These are phyloP conservation scores for Candida tetrigidarum DNA, from an alignment of 1,139 yeast species.

Conservation along the genomic window DNA sequence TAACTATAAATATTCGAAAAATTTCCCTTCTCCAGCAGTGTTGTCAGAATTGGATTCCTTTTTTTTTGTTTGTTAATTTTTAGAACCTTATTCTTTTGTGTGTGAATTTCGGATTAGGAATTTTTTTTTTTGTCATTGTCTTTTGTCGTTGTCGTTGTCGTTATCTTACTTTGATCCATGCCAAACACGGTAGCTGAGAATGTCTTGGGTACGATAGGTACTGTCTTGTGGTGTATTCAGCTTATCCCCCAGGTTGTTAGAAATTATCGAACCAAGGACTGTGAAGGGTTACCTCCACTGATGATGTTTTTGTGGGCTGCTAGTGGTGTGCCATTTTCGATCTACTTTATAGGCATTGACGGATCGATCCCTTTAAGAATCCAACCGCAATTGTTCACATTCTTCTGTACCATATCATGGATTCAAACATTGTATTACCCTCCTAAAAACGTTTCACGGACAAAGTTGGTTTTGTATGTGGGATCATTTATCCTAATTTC, in stretches of 20 bases:
- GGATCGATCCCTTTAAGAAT: conserved; percentile 78
- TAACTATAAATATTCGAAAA: background rate
- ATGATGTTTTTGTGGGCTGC: conserved; percentile 88
- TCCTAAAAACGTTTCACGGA: conserved; percentile 51
- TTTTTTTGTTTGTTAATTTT: background rate
- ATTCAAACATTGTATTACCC: conserved; percentile 82
- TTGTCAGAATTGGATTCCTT: background rate
- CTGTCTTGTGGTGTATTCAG: conserved; percentile 91
- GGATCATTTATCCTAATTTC: conserved; percentile 44
- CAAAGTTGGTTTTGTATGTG: conserved; percentile 41
- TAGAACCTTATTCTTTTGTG: background rate
- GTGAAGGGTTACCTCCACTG: conserved; percentile 81
- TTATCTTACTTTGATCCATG: too few species aligned
- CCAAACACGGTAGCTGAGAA: conserved; percentile 57
- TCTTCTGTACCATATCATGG: conserved; percentile 72
- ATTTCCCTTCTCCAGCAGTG: background rate
- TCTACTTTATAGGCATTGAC: conserved; percentile 74
- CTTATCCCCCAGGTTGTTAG: conserved; percentile 80
- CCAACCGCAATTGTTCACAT: conserved; percentile 85
- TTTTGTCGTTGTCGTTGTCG: too few species aligned
- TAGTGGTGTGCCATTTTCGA: conserved; percentile 82
- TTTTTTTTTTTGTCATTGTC: background rate
- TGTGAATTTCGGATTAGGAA: background rate
- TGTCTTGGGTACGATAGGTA: conserved; percentile 86
- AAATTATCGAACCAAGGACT: conserved; percentile 74